Evolutionary conservation across 139 green algal species (phyloP), one percentile per base, ranked within the genome.

Genomic region (Spirogloea muscicola): DNA sequence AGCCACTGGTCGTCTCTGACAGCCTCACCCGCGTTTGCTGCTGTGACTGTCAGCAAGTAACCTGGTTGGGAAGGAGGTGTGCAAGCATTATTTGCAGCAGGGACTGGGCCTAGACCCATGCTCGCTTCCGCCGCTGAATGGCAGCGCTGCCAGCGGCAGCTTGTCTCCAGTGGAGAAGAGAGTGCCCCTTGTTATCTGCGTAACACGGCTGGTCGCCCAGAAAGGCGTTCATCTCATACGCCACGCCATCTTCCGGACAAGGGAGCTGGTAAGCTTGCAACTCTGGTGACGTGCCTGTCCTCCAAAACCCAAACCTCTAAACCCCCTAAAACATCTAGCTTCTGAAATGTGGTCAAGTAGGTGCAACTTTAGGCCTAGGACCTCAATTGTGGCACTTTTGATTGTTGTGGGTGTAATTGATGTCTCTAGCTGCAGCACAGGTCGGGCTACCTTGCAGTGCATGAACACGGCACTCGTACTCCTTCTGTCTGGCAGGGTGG

Each of bases 181-280:
- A n/a, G 90, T 89, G 77, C 93, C 93, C 1, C 81, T 98, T 49
- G 85, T 97, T 18, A 88, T 87, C 7, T 92, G 91, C 41, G 85
- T 98, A 55, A 92, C 87, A 1, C 86, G 93, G 0, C 87, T 98
- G 29, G 93, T 97, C 46, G 88, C 91, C 18, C 84, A 88, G 41
- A 88, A 88, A 25, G 93, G 93, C 74, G 91, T 96, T 60, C 90
- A 96, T 73, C 87, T 98, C 27, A 97, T 98, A 68, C 74, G 85
- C 62, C 85, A 89, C 40, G 86, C 89, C 16, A 82, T 96, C 34
- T 71, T 77, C 38, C 81, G 84, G 13, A 91, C 87, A 3, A n/a
- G 81, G 1, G 77, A 93, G 55, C 37, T 52, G 68, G 68, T 62
- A 33, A 31, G 39, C 3, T 10, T 44, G 63, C 21, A 21, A 55